Conservation (phyloP, 164 flowering plant species). For the Piper betle region DNA sequence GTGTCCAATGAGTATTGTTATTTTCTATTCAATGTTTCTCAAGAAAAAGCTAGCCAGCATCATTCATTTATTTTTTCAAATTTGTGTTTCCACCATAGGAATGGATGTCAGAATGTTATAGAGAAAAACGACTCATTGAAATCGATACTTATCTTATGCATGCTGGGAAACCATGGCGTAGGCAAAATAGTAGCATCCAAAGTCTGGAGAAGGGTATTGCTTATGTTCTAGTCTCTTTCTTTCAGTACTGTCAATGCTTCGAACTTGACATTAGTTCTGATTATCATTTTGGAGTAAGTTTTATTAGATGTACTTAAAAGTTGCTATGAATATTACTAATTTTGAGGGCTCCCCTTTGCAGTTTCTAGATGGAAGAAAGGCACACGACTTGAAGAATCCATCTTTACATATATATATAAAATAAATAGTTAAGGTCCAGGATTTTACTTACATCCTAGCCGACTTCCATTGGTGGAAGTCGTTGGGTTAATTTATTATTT, state of each 20-base stretch:
- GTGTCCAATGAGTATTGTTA: neutral
- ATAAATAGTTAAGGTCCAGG: no score
- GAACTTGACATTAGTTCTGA: neutral
- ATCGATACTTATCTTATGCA: constrained; percentile 87
- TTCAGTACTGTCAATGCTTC: neutral
- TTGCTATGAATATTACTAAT: no score
- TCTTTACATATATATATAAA: no score
- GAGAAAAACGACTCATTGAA: constrained; percentile 65
- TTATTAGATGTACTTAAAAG: neutral
- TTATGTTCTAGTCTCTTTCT: neutral
- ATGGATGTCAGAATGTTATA: constrained; percentile 79
- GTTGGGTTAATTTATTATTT: no score
- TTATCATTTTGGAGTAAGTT: neutral
- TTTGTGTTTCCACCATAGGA: constrained; percentile 28
- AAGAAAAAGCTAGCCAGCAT: neutral
- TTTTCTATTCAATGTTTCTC: neutral
- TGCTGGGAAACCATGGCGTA: constrained; percentile 94
- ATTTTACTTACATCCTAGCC: no score
- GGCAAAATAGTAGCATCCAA: neutral
- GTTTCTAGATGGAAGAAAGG: neutral
- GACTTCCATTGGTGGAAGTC: no score
- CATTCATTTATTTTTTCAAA: neutral
- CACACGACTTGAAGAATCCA: no score
- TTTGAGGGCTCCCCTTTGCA: neutral
- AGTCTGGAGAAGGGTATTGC: neutral